phyloP scores from a whole-genome alignment of 208 protist species.

The Leishmania major region DNA sequence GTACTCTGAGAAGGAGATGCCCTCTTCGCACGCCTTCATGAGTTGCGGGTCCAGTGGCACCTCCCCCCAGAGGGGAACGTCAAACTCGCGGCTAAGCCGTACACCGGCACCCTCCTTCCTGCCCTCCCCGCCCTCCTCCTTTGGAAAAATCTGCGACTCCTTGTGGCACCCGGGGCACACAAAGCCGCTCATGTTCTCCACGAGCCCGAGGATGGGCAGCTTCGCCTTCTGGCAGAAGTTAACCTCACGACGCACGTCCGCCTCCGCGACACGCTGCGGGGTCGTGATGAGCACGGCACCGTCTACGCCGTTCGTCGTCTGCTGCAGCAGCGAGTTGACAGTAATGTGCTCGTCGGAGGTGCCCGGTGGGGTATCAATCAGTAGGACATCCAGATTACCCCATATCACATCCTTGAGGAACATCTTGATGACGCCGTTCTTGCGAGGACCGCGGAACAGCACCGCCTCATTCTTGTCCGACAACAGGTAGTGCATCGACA shows the following conservation, averaged over 20 bases:
- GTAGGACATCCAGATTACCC: slow-evolving; percentile 97
- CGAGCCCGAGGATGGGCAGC: slow-evolving; percentile 96
- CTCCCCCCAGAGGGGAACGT: slow-evolving; percentile 82
- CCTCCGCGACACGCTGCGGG: slow-evolving; percentile 97
- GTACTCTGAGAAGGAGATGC: slow-evolving; percentile 63
- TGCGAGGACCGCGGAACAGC: slow-evolving; percentile 98
- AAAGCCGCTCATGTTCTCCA: slow-evolving; percentile 99
- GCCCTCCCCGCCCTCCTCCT: slow-evolving; percentile 32
- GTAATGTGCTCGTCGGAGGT: slow-evolving; percentile 99
- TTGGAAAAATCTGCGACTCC: slow-evolving; percentile 93
- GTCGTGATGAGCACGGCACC: slow-evolving; percentile 97
- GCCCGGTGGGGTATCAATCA: slow-evolving; percentile 99
- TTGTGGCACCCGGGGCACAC: slow-evolving; percentile 95
- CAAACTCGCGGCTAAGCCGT: slow-evolving; percentile 84
- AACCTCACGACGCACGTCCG: slow-evolving; percentile 98
- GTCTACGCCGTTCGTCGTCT: slow-evolving; percentile 72
- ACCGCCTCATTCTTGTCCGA: slow-evolving; percentile 97
- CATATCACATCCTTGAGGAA: slow-evolving; percentile 99
- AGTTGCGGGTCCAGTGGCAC: slow-evolving; percentile 92
- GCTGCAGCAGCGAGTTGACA: slow-evolving; percentile 91
- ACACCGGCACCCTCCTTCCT: slow-evolving; percentile 57
- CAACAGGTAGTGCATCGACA: slow-evolving; percentile 99
- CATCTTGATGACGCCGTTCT: slow-evolving; percentile 98
- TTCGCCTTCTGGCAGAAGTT: slow-evolving; percentile 98
- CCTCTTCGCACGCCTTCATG: slow-evolving; percentile 93